Base-by-base conservation (phyloP, 768 basidiomycete species). In the Thelephora ganbajun region DNA sequence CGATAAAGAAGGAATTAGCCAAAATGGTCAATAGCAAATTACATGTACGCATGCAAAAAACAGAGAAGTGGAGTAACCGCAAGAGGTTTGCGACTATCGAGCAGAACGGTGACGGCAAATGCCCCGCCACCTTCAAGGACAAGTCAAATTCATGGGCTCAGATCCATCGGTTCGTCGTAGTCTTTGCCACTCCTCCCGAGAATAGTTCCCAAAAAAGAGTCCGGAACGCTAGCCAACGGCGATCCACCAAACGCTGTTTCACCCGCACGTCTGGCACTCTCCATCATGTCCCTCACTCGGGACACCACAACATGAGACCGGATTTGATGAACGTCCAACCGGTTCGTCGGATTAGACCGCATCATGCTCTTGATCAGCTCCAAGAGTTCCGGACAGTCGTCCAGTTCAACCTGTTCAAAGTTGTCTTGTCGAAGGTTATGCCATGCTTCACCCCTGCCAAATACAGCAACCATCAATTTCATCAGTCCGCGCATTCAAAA, bases 401-500 rank as follows among this genome's bases (percentile, higher is more conserved):
- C 70, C 54, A 83, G 61, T 58, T 87, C 79, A 48, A 92, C 78
- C 60, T 90, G 89, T 44, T 80, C 76, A 60, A 96, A 92, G 66
- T 99, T 88, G 60, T 94, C 86, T 49, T 77, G 77, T 48, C 96
- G 81, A 33, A 98, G 72, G 53, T 84, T 79, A 57, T 96, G 93
- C 96, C 96, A 99, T 1, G 84, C 76, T 45, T 86, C 80, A 20
- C 94, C 94, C 72, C 91, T 92, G 60, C 41, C 59, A 58, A 51
- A 49, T 53, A 56, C 52, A 18, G 1, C 39, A 35, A 11, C 39
- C 39, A 46, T 41, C 44, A 26, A 35, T 34, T 23, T 33, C 36
- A 16, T 51, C 44, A 37, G 39, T 18, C 47, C 51, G 51, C 51
- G 43, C 51, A 51, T 37, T 47, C 52, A 51, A 36, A 11, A 12